Base-by-base conservation (phyloP, 2,329 filamentous ascomycete genomes). In the Epicoccum sorghinum region DNA sequence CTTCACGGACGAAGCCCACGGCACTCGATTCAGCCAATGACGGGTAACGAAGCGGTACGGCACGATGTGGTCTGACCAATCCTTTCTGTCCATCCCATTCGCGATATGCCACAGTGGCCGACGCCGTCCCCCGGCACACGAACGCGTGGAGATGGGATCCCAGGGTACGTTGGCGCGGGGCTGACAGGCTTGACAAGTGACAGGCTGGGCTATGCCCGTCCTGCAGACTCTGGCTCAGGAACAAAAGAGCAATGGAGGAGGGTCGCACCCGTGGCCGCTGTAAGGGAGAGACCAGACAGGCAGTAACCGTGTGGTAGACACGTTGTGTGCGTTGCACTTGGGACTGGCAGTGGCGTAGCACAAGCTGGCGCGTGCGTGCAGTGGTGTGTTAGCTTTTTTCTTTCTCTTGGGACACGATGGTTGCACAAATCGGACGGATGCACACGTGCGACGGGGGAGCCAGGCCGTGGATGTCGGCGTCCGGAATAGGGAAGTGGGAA, bases 171-270 rank as follows among this genome's bases (percentile, higher is more conserved):
- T 29, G 9, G 42, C 37, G 36, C 37, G 46, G 24, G 41, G 53
- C 42, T 47, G 42, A 27, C 30, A 35, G 24, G 33, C 22, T 22
- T 44, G 44, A 41, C 36, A 44, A 43, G 44, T 56, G 53, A 56
- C 53, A 56, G 33, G 43, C 53, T 56, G 53, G 53, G 53, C 30
- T 35, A 52, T 56, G 53, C 53, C 33, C 29, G 52, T 45, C 22
- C 10, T 23, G 4, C 7, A 30, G 13, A 33, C 13, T 13, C 32
- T 9, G 32, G 27, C n/a, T 40, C 46, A 49, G 52, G 52, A 38
- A 50, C 42, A 41, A 14, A 42, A 13, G 9, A 29, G 13, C 18
- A 37, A 30, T 25, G 36, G 42, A 22, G 41, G 52, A 42, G 41
- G 52, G 52, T 55, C 42, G 46, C 52, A 46, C 46, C 37, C 52